A percentile compares a stretch with the other conserved stretches of the same genome.
Evolutionary conservation across 345 rosid genomes (phyloP).

Genomic region (Chamaenerion angustifolium): DNA sequence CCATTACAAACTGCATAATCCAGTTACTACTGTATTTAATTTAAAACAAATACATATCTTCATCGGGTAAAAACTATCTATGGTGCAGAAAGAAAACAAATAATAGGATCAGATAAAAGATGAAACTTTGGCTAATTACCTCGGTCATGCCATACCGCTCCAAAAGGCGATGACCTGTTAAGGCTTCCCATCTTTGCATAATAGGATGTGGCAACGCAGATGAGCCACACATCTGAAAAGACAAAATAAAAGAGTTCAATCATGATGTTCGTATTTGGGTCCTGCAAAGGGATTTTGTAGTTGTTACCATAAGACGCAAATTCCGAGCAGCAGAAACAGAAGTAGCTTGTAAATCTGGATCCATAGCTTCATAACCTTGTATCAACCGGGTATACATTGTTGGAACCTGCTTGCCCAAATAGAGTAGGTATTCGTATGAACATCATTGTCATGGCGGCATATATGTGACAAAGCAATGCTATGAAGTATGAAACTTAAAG

Average conservation of each 20-base stretch:
- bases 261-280: no score
- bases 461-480: no score
- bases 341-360: constrained; percentile 40
- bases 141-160: constrained; percentile 99
- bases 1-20: constrained; percentile 69
- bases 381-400: constrained; percentile 89
- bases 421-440: no score
- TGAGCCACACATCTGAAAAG: constrained; percentile 81
- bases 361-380: constrained; percentile 97
- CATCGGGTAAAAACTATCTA: no score
- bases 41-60: background rate
- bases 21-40: background rate
- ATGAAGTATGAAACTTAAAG: no score
- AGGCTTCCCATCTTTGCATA: constrained; percentile 88
- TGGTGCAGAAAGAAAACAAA: background rate
- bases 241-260: constrained; percentile 1
- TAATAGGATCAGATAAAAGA: background rate
- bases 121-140: constrained; percentile 18
- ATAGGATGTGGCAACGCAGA: constrained; percentile 91
- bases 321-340: constrained; percentile 65
- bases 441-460: no score
- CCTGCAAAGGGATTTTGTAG: constrained; percentile 1
- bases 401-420: constrained; percentile 45
- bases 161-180: constrained; percentile 88
- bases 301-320: constrained; percentile 76